Percentiles rank a stretch among this genome's conserved stretches.
These are phyloP conservation scores for Cephalotrichum gorgonifer DNA, from an alignment of 2,329 filamentous ascomycete species.

Conservation along the genomic window DNA sequence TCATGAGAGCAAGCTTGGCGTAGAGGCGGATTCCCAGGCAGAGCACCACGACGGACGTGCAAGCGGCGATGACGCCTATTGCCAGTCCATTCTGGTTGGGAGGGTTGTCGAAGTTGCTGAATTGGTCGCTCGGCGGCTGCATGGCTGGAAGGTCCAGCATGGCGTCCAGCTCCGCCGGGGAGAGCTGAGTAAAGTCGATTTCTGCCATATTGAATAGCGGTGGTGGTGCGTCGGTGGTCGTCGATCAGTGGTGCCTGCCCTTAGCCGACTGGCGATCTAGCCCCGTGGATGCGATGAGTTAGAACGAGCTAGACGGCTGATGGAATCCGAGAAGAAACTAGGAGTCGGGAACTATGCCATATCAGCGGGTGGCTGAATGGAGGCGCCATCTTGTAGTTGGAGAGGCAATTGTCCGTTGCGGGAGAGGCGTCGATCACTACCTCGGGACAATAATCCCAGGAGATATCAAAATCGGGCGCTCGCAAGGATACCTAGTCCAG, in stretches of 20 bases:
- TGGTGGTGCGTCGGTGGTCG: not conserved
- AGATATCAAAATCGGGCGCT: too few relatives aligned
- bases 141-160: constrained; percentile 7
- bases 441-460: too few relatives aligned
- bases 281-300: too few relatives aligned
- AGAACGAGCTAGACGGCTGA: too few relatives aligned
- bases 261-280: not conserved
- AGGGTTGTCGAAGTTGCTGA: constrained; percentile 7
- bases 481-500: too few relatives aligned
- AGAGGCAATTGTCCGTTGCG: too few relatives aligned
- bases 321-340: too few relatives aligned
- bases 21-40: constrained; percentile 7
- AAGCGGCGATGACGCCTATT: constrained; percentile 5
- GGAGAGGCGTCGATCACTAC: too few relatives aligned
- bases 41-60: constrained; percentile 1
- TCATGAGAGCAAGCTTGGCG: constrained; percentile 3
- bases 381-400: too few relatives aligned
- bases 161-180: constrained; percentile 6
- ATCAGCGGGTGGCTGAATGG: too few relatives aligned
- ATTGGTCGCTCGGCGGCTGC: constrained; percentile 5
- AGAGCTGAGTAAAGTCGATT: not conserved
- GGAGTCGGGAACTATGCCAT: too few relatives aligned
- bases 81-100: constrained; percentile 9
- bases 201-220: not conserved
- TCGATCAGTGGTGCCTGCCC: not conserved